These are phyloP conservation scores for Beta lomatogona DNA, from an alignment of 179 eudicot genomes.

Conservation along the genomic window DNA sequence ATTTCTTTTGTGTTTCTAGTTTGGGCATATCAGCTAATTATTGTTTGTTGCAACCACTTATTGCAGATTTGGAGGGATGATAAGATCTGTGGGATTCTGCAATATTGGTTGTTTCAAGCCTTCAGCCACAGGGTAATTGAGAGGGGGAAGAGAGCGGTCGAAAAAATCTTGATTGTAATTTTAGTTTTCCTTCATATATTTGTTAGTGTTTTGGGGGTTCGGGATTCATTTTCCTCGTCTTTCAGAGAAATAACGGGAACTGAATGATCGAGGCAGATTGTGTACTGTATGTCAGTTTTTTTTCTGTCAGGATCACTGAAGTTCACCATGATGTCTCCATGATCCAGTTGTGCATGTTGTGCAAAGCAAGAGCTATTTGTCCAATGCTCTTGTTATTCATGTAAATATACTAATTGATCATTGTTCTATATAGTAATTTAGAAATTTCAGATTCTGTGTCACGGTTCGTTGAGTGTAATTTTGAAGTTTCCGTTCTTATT, in stretches of 20 bases:
- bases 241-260: constrained; percentile 19
- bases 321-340: constrained; percentile 20
- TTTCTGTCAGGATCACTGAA: constrained; percentile 15
- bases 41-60: neutral
- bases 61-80: constrained; percentile 93
- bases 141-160: constrained; percentile 31
- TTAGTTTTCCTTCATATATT: constrained; percentile 21
- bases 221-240: constrained; percentile 14
- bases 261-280: constrained; percentile 19
- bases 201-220: constrained; percentile 31
- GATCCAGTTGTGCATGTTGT: neutral
- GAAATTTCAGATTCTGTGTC: constrained; percentile 12
- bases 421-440: constrained; percentile 5
- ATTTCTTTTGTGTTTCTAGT: neutral
- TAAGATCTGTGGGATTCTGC: constrained; percentile 82
- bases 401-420: constrained; percentile 24
- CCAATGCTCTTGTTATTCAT: constrained; percentile 15
- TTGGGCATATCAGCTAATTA: neutral
- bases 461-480: neutral
- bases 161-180: constrained; percentile 19
- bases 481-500: neutral
- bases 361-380: constrained; percentile 16
- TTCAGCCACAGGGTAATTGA: constrained; percentile 50
- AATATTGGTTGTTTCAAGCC: constrained; percentile 95
- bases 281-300: constrained; percentile 21